Base-by-base conservation (phyloP, 257 asterid genomes). In the Fraxinus excelsior region DNA sequence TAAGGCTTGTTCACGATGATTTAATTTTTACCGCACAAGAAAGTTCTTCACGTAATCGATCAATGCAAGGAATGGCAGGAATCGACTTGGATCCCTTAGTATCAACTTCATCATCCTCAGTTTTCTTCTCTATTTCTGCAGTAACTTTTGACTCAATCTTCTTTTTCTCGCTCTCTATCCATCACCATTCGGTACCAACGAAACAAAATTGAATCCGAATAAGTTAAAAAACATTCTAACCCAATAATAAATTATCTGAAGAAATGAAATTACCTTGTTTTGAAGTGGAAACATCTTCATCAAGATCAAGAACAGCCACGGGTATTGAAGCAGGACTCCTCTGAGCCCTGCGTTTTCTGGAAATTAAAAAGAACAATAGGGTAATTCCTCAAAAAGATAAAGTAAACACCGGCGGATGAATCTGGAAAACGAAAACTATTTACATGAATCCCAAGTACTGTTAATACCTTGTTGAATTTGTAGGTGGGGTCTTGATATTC, bases 21-120 rank as follows among this genome's bases (percentile, higher is more conserved):
- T 62, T 25, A 31, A 35, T 75, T 70, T 91, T 86, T 87, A 95
- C 99, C 26, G 99, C 97, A 72, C 99, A 95, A 34, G 98, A 95
- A 80, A 95, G 99, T 82, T 95, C 99, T 85, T 95, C 99, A 7
- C 98, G 92, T 35, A 95, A 98, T 64, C 85, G 74, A 80, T 95
- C 98, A 58, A 95, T 86, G 88, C 97, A 93, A 0, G 96, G 94
- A 77, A 95, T 83, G 37, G 83, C 81, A 37, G 92, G 71, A 67
- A 6, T 25, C 7, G 64, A 53, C 10, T 18, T 53, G 64, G 64
- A 53, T 18, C 26, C 64, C 64, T 53, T 53, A 16, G 26, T 7
- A 19, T 11, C 34, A 10, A 23, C 8, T 62, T 26, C 68, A 62
- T 26, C 68, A 62, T 62, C 34, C 4, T 1, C 35, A 23, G 68